Percentiles rank a stretch among this genome's conserved stretches.
phyloP scores from a whole-genome alignment of 768 basidiomycete species.

The Collybia sordida region DNA sequence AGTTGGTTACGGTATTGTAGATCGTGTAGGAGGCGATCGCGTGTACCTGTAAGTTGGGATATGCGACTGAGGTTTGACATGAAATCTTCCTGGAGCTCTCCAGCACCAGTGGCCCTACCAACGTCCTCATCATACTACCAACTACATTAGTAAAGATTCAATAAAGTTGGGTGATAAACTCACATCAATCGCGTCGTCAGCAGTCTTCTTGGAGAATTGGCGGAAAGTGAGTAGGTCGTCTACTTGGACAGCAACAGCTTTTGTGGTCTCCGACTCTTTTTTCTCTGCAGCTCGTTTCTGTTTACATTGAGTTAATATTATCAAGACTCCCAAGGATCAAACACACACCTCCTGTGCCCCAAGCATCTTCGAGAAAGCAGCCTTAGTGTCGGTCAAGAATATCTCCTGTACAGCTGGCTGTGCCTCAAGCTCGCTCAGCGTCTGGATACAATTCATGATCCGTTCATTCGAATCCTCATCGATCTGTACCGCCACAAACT shows the following conservation, averaged over 20 bases:
- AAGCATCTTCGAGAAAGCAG: conserved; percentile 95
- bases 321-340: no score
- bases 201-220: conserved; percentile 92
- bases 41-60: conserved; percentile 84
- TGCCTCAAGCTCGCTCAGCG: conserved; percentile 76
- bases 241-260: conserved; percentile 75
- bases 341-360: conserved; percentile 79
- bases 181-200: conserved; percentile 77
- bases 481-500: conserved; percentile 91
- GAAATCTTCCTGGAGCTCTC: conserved; percentile 87
- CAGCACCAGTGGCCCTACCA: conserved; percentile 82
- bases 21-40: not conserved
- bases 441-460: conserved; percentile 94
- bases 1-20: not conserved
- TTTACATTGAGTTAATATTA: not conserved
- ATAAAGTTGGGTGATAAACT: conserved; percentile 15
- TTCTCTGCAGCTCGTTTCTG: conserved; percentile 91
- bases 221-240: conserved; percentile 92
- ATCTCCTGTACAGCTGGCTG: conserved; percentile 61
- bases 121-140: conserved; percentile 85
- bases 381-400: conserved; percentile 85
- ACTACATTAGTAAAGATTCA: conserved; percentile 5
- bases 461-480: conserved; percentile 98
- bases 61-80: conserved; percentile 92
- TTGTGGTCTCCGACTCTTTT: conserved; percentile 76